Base-by-base conservation (phyloP, 192 early-diverging fungal genomes). In the Umbelopsis isabellina region DNA sequence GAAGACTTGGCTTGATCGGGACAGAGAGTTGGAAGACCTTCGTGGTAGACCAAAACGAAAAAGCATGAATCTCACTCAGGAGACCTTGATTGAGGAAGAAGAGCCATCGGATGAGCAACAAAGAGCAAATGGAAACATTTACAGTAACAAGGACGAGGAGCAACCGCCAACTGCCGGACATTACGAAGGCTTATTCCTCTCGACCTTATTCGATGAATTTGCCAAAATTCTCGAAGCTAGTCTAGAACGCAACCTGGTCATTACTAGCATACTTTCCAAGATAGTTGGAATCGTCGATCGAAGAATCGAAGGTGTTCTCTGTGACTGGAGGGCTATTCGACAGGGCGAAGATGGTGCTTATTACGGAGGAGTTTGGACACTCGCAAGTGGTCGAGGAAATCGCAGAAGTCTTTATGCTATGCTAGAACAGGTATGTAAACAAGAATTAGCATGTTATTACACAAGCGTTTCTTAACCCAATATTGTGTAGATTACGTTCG, bases 241-340 rank as follows among this genome's bases (percentile, higher is more conserved):
- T n/a, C 83, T 89, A 71, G 87, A 85, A 27, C 82, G 85, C 23
- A 87, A 86, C 64, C 70, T 89, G 55, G 49, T 86, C 70, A 71
- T 89, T 3, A 89, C 87, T 10, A 83, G 84, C 51, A 86, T 89
- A 41, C 30, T 87, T 22, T 75, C 80, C 48, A 81, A 82, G 44
- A 77, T 89, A 0, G 76, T 79, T 12, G 82, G 84, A 25, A 51
- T 89, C 1, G 83, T 75, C 1, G 80, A 89, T 69, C 82, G 71
- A 16, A 64, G 74, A 21, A 67, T 79, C 41, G 78, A 79, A 52
- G 73, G 73, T 21, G 78, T 79, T 10, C 69, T 79, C 41, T 79
- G 71, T 50, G 78, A 79, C 52, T 79, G 70, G 67, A 66, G 74
- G 15, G 73, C 72, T 9, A 72, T 78, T 21, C 58, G 78, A n/a